Evolutionary conservation across 2,329 filamentous ascomycete species (phyloP).

Genomic region (Fusarium foetens): DNA sequence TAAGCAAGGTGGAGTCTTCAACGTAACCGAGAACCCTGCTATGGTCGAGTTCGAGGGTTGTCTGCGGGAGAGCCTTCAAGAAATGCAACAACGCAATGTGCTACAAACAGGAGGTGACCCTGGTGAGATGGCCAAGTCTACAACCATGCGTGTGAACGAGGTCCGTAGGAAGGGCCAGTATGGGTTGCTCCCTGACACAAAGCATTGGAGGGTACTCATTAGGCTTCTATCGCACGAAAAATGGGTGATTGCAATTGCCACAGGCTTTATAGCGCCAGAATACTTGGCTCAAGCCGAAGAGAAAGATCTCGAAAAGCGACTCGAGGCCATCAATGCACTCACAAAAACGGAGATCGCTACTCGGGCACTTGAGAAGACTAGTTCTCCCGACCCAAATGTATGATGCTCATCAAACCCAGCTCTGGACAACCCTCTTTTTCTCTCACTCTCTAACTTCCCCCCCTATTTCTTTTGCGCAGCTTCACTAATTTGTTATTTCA

Average conservation of each 20-base stretch:
- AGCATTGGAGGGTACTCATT: conserved; percentile 50
- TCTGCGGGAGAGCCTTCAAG: conserved; percentile 21
- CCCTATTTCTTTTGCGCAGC: background rate
- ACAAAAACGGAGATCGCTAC: conserved; percentile 41
- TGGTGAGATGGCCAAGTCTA: conserved; percentile 13
- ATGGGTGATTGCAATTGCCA: conserved; percentile 47
- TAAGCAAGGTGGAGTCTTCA: conserved; percentile 39
- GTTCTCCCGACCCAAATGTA: conserved; percentile 49
- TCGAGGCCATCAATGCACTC: conserved; percentile 42
- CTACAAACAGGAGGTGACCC: conserved; percentile 1
- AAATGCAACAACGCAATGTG: conserved; percentile 20
- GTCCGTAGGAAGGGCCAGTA: conserved; percentile 37
- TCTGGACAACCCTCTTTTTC: background rate
- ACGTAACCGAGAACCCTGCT: conserved; percentile 33
- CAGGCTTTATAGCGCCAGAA: conserved; percentile 39
- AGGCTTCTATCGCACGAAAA: conserved; percentile 42
- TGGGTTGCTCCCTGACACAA: conserved; percentile 49
- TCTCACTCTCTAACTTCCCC: background rate
- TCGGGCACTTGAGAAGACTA: conserved; percentile 33
- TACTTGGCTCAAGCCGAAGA: conserved; percentile 46
- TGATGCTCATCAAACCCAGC: conserved; percentile 23
- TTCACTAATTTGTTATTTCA: conserved; percentile 18
- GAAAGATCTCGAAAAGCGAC: conserved; percentile 42
- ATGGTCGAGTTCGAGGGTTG: conserved; percentile 43
- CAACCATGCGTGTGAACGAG: conserved; percentile 43